A percentile compares a stretch with the other conserved stretches of the same genome.
Conservation (phyloP, 106 monocot genomes). For the Iris macrosiphon region DNA sequence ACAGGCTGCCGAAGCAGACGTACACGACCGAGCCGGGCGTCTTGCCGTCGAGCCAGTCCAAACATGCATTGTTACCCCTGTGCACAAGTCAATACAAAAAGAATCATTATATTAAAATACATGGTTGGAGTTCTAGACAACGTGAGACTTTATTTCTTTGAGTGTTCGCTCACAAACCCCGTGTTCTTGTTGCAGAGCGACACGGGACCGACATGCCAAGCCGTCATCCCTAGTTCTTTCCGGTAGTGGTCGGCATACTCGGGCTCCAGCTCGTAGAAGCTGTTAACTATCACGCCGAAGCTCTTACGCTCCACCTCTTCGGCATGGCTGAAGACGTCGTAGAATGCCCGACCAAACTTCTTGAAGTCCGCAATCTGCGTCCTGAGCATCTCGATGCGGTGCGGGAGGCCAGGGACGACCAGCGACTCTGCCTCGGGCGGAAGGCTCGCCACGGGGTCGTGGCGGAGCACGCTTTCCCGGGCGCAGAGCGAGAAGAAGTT, state of each 20-base stretch:
- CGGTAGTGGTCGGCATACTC: constrained; percentile 11
- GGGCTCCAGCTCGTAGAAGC: constrained; percentile 15
- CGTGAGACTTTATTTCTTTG: background rate
- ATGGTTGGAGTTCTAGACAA: no score
- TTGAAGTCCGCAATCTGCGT: background rate
- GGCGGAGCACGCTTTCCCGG: background rate
- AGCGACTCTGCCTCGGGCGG: background rate
- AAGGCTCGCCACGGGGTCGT: background rate
- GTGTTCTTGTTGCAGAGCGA: background rate
- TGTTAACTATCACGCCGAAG: constrained; percentile 17
- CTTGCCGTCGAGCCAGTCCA: constrained; percentile 21
- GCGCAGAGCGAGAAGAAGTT: constrained; percentile 13
- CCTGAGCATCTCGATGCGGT: background rate
- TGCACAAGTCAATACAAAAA: no score
- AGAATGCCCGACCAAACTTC: background rate
- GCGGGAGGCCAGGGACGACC: background rate
- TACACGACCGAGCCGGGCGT: constrained; percentile 22
- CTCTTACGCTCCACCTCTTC: constrained; percentile 5
- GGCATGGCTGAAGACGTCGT: background rate
- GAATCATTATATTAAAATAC: no score
- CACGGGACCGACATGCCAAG: constrained; percentile 7
- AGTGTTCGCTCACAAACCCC: no score
- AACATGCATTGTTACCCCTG: background rate
- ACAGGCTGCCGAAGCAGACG: constrained; percentile 39
- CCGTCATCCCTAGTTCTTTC: background rate